phyloP scores from a whole-genome alignment of 331 rosid genomes.

The Malus hybrid region DNA sequence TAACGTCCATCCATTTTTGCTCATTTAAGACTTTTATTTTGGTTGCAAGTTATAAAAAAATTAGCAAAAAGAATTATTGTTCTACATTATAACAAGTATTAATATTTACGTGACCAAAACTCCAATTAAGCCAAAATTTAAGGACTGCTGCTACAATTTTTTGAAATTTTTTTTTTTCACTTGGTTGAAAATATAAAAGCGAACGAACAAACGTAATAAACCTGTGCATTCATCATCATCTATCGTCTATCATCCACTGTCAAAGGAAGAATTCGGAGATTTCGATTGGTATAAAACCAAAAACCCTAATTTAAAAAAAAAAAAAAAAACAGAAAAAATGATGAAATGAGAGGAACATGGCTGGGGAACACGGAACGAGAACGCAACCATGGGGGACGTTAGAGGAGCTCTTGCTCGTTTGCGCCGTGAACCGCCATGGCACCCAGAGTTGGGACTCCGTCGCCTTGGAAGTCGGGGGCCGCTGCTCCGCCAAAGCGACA shows the following conservation, averaged over 20 bases:
- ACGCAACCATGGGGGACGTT: slow-evolving; percentile 46
- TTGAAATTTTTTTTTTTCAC: background rate
- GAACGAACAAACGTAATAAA: background rate
- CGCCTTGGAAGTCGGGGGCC: slow-evolving; percentile 27
- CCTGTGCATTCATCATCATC: background rate
- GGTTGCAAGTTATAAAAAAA: too few species aligned
- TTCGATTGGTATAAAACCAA: slow-evolving; percentile 8
- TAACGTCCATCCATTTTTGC: too few species aligned
- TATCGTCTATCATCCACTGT: background rate
- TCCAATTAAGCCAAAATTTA: too few species aligned
- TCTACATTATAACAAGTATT: too few species aligned
- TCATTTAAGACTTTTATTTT: too few species aligned
- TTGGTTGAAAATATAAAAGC: background rate
- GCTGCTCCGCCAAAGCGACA: slow-evolving; percentile 12
- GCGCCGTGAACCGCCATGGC: slow-evolving; percentile 48
- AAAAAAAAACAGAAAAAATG: background rate
- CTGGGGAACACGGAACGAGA: slow-evolving; percentile 34
- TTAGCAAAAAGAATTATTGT: too few species aligned
- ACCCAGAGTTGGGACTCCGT: slow-evolving; percentile 42
- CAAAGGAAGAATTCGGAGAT: background rate
- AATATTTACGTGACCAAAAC: too few species aligned
- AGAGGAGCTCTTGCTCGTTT: slow-evolving; percentile 47
- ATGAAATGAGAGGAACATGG: slow-evolving; percentile 37
- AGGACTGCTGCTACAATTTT: too few species aligned
- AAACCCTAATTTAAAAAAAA: slow-evolving; percentile 31